Evolutionary conservation across 2,329 filamentous ascomycete genomes (phyloP).

Genomic region (Apiospora arundinis): DNA sequence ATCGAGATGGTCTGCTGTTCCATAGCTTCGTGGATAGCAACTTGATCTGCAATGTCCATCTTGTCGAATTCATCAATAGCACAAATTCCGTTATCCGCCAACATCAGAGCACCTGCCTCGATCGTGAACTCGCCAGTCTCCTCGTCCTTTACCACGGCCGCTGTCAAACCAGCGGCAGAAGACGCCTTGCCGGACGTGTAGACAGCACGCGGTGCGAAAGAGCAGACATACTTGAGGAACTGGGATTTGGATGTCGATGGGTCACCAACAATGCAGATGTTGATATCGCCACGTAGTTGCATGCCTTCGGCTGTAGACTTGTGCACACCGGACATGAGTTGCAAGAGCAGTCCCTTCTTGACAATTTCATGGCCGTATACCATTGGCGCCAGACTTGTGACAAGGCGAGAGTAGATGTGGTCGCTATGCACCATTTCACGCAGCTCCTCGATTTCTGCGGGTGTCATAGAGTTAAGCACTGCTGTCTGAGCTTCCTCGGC

Average conservation of each 20-base stretch:
- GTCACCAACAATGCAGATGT: conserved; percentile 97
- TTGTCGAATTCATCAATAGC: conserved; percentile 99
- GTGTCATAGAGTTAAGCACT: conserved; percentile 84
- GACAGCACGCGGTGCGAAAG: conserved; percentile 92
- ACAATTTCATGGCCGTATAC: conserved; percentile 97
- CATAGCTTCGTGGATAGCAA: conserved; percentile 99
- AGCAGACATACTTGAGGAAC: conserved; percentile 97
- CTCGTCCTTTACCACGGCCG: conserved; percentile 96
- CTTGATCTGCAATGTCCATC: conserved; percentile 97
- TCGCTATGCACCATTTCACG: conserved; percentile 93
- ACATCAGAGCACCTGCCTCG: conserved; percentile 96
- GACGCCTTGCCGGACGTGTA: conserved; percentile 98
- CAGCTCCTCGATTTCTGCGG: conserved; percentile 88
- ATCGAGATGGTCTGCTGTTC: conserved; percentile 99
- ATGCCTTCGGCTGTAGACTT: conserved; percentile 94
- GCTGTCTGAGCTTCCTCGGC: conserved; percentile 89
- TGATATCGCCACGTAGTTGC: conserved; percentile 95
- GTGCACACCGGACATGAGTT: conserved; percentile 93
- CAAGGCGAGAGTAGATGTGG: conserved; percentile 90
- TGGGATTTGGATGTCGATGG: conserved; percentile 97
- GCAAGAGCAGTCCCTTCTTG: conserved; percentile 93
- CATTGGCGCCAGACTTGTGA: conserved; percentile 94
- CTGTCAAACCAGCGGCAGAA: conserved; percentile 95
- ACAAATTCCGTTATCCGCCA: conserved; percentile 96
- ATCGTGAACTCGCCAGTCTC: conserved; percentile 99